Conservation (phyloP, 2,329 filamentous ascomycete genomes). For the Metarhizium album region DNA sequence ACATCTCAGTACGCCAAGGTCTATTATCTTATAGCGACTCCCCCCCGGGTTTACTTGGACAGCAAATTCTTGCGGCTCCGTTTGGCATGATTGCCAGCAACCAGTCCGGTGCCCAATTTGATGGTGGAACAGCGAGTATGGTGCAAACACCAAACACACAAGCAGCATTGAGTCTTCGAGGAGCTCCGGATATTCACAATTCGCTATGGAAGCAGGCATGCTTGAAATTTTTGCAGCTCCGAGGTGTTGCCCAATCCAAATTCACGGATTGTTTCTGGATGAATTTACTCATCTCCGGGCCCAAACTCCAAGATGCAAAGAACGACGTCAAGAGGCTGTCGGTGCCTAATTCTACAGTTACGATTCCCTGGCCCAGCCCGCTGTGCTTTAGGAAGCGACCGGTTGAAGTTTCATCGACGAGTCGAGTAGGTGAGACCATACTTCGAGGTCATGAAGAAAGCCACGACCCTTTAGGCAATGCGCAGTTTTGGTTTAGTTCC, state of each 20-base stretch:
- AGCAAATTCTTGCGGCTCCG: slow-evolving; percentile 42
- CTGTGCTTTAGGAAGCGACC: slow-evolving; percentile 42
- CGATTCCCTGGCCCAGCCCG: slow-evolving; percentile 42
- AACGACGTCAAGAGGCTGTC: slow-evolving; percentile 31
- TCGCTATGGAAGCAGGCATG: slow-evolving; percentile 40
- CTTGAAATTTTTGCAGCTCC: slow-evolving; percentile 37
- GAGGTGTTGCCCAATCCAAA: slow-evolving; percentile 34
- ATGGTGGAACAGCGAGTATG: slow-evolving; percentile 22
- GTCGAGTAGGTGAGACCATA: slow-evolving; percentile 28
- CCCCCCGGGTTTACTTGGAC: slow-evolving; percentile 28
- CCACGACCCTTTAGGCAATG: slow-evolving; percentile 38
- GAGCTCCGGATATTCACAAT: slow-evolving; percentile 29
- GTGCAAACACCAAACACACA: slow-evolving; percentile 45
- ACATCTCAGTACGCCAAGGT: slow-evolving; percentile 35
- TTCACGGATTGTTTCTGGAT: slow-evolving; percentile 39
- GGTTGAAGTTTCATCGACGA: slow-evolving; percentile 28
- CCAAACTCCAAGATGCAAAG: slow-evolving; percentile 31
- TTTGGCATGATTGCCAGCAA: slow-evolving; percentile 32
- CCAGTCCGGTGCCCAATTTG: slow-evolving; percentile 10
- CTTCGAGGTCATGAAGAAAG: slow-evolving; percentile 28
- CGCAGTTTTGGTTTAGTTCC: slow-evolving; percentile 37
- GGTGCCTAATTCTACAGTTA: slow-evolving; percentile 22
- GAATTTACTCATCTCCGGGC: slow-evolving; percentile 36
- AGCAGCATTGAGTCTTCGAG: slow-evolving; percentile 29
- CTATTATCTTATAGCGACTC: slow-evolving; percentile 36